These are phyloP conservation scores for Phytophthora nicotianae DNA, from an alignment of 352 stramenopile species.

Conservation along the genomic window DNA sequence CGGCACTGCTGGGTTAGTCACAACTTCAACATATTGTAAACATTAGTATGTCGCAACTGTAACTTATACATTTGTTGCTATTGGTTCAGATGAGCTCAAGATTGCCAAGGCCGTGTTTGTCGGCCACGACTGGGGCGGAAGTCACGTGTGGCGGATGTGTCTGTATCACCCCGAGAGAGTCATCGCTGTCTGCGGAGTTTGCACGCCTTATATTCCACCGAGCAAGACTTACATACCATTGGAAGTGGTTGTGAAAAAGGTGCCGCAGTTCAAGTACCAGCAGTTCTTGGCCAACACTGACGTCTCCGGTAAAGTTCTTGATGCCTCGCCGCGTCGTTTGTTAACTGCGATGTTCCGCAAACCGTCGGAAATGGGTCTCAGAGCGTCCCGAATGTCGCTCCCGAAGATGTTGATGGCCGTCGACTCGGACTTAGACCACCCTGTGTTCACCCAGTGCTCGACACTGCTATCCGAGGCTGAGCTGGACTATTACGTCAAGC, in stretches of 20 bases:
- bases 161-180: slow-evolving; percentile 65
- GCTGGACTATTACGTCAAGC: slow-evolving; percentile 51
- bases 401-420: slow-evolving; percentile 36
- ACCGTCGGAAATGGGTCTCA: slow-evolving; percentile 29
- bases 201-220: slow-evolving; percentile 60
- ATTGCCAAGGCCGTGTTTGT: slow-evolving; percentile 57
- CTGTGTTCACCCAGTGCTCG: slow-evolving; percentile 44
- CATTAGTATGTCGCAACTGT: slow-evolving; percentile 3
- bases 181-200: slow-evolving; percentile 53
- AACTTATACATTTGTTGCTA: background rate
- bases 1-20: slow-evolving; percentile 40
- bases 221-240: slow-evolving; percentile 36
- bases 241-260: slow-evolving; percentile 29
- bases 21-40: background rate
- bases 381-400: slow-evolving; percentile 22
- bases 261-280: slow-evolving; percentile 55
- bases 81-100: slow-evolving; percentile 44
- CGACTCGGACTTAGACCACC: slow-evolving; percentile 30
- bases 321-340: slow-evolving; percentile 36
- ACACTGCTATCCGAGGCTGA: slow-evolving; percentile 48
- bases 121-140: slow-evolving; percentile 74
- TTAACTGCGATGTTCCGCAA: slow-evolving; percentile 49
- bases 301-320: slow-evolving; percentile 37
- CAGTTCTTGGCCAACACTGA: slow-evolving; percentile 45
- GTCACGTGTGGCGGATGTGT: slow-evolving; percentile 54